These are phyloP conservation scores for Crithidia mellificae DNA, from an alignment of 208 protist genomes.

Conservation along the genomic window DNA sequence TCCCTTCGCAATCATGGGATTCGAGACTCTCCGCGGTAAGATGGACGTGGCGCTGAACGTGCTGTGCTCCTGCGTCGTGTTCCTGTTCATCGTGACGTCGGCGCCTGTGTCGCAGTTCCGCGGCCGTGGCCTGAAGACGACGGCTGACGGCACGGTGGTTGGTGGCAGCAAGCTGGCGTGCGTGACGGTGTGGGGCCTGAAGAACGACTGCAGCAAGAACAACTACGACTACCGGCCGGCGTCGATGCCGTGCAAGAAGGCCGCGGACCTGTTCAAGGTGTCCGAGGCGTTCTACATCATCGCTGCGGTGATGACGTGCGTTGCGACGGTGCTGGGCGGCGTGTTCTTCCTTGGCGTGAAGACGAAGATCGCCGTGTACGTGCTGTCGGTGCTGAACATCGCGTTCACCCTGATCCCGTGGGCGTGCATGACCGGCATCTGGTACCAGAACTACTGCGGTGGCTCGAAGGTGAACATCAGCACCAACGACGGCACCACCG, in stretches of 20 bases:
- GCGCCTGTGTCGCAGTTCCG: conserved; percentile 62
- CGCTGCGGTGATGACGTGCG: conserved; percentile 42
- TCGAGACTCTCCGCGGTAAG: conserved; percentile 46
- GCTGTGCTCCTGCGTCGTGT: conserved; percentile 53
- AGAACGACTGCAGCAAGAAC: conserved; percentile 46
- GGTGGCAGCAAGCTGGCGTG: conserved; percentile 43
- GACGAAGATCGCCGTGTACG: conserved; percentile 25
- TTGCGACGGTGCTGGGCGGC: conserved; percentile 23
- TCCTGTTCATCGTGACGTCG: conserved; percentile 52
- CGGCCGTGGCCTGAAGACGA: conserved; percentile 28
- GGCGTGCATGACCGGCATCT: conserved; percentile 54
- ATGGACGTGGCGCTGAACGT: conserved; percentile 41
- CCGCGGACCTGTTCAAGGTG: conserved; percentile 48
- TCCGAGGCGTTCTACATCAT: conserved; percentile 66
- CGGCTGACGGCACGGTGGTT: neutral
- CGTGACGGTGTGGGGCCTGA: conserved; percentile 55
- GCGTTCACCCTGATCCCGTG: conserved; percentile 49
- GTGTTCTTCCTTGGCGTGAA: conserved; percentile 39
- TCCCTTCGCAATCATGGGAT: conserved; percentile 42
- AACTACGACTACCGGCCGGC: conserved; percentile 23
- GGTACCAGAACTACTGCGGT: conserved; percentile 39
- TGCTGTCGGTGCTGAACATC: conserved; percentile 29
- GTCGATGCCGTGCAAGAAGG: conserved; percentile 13
- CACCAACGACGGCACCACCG: conserved; percentile 13
- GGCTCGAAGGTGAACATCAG: conserved; percentile 3